These are phyloP conservation scores for Malus hybrid DNA, from an alignment of 331 rosid species.

Conservation along the genomic window DNA sequence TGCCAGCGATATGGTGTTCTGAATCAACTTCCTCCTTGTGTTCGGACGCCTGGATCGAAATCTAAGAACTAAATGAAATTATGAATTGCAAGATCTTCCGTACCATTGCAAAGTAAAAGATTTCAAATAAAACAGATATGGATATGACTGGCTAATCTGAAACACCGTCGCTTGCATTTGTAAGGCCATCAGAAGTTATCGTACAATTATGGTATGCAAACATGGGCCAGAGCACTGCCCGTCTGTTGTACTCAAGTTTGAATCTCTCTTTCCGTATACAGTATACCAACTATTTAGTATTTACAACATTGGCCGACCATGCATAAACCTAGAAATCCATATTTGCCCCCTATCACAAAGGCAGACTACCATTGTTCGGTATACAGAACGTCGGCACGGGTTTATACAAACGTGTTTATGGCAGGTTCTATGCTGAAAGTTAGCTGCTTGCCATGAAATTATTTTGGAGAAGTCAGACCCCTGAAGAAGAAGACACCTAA, in stretches of 20 bases:
- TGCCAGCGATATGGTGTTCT: not conserved
- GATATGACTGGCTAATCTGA: not conserved
- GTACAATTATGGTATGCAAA: not conserved
- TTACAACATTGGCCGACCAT: not conserved
- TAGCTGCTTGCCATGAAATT: constrained; percentile 8
- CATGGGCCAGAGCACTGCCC: not conserved
- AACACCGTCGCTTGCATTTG: not conserved
- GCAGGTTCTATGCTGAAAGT: not conserved
- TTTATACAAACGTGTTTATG: not conserved
- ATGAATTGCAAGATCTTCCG: not conserved
- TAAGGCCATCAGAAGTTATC: not conserved
- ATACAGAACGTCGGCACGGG: not conserved
- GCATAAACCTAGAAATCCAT: not conserved
- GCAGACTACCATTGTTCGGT: not conserved
- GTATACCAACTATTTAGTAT: not conserved
- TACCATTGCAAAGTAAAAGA: too few relatives aligned
- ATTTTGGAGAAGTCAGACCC: constrained; percentile 45
- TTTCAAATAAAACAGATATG: too few relatives aligned
- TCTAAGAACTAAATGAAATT: not conserved
- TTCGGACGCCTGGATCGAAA: not conserved
- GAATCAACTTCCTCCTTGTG: not conserved
- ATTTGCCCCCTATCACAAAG: not conserved
- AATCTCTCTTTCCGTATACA: not conserved
- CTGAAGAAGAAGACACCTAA: constrained; percentile 53
- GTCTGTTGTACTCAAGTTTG: not conserved